Evolutionary conservation across 495 filamentous ascomycete species (phyloP).

Genomic region (Penicillium paradoxum): DNA sequence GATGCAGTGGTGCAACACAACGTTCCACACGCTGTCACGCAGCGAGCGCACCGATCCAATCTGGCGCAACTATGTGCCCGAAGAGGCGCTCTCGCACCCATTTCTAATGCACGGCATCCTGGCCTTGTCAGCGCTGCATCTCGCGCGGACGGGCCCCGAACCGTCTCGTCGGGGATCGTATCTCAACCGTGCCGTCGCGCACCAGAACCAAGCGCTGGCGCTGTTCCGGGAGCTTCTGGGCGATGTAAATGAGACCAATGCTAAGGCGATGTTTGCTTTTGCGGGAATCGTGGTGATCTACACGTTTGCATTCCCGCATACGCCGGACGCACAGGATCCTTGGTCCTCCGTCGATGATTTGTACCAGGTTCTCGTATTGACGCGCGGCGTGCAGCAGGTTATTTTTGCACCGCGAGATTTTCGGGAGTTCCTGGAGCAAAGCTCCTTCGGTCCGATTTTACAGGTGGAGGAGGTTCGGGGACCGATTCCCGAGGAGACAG

Average conservation of each 20-base stretch:
- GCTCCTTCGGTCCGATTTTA: conserved; percentile 28
- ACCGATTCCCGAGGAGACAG: conserved; percentile 18
- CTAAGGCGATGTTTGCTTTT: conserved; percentile 49
- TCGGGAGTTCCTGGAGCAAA: conserved; percentile 22
- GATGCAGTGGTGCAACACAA: conserved; percentile 44
- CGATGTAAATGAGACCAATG: conserved; percentile 40
- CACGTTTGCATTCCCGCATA: conserved; percentile 44
- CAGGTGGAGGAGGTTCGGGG: conserved; percentile 24
- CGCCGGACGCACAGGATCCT: conserved; percentile 31
- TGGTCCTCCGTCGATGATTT: conserved; percentile 38
- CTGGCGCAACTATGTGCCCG: conserved; percentile 41
- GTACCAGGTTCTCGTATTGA: conserved; percentile 39
- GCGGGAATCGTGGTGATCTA: conserved; percentile 47
- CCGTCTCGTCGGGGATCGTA: conserved; percentile 20
- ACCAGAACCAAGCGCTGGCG: conserved; percentile 44
- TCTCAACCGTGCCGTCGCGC: conserved; percentile 39
- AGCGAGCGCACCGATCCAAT: conserved; percentile 30
- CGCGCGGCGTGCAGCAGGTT: conserved; percentile 43
- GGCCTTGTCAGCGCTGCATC: conserved; percentile 45
- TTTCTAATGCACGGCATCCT: conserved; percentile 52
- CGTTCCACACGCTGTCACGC: conserved; percentile 28
- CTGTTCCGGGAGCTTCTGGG: conserved; percentile 40
- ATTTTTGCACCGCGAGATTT: conserved; percentile 26
- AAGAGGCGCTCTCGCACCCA: conserved; percentile 42
- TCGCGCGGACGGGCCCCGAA: conserved; percentile 31